Evolutionary conservation across 1,284 basidiomycete genomes (phyloP).

Genomic region (Apiotrichum veenhuisii): DNA sequence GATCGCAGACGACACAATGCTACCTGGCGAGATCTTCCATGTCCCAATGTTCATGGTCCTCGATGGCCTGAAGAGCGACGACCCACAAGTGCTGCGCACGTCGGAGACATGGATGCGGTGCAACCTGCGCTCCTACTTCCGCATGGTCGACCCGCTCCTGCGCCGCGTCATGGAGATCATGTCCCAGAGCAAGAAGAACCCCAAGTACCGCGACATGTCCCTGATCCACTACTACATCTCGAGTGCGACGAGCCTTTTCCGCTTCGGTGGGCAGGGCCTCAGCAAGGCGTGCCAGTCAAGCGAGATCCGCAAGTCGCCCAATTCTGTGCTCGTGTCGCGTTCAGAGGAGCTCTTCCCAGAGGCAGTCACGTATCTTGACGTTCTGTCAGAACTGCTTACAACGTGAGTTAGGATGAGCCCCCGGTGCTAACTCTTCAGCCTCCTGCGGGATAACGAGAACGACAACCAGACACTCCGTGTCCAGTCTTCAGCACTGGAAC

Average conservation of each 20-base stretch:
- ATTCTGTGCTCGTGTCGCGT: constrained; percentile 7
- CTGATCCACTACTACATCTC: constrained; percentile 50
- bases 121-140: constrained; percentile 80
- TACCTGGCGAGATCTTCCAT: constrained; percentile 76
- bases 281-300: constrained; percentile 33
- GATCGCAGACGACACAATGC: constrained; percentile 66
- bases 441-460: constrained; percentile 50
- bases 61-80: constrained; percentile 71
- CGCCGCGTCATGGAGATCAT: constrained; percentile 52
- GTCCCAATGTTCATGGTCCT: constrained; percentile 82
- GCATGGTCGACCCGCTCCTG: constrained; percentile 84
- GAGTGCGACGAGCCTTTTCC: constrained; percentile 69
- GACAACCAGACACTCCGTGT: constrained; percentile 50
- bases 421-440: neutral
- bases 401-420: neutral
- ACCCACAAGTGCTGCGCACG: constrained; percentile 67
- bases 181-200: neutral
- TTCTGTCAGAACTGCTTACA: constrained; percentile 11
- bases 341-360: constrained; percentile 12
- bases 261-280: constrained; percentile 77
- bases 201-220: constrained; percentile 11
- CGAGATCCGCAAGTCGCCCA: constrained; percentile 23
- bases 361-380: constrained; percentile 17
- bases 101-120: constrained; percentile 95
- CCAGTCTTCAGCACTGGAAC: constrained; percentile 71